Percentiles rank a stretch among this genome's conserved stretches.
These are phyloP conservation scores for Boletus albobrunnescens DNA, from an alignment of 1,284 basidiomycete genomes.

Conservation along the genomic window DNA sequence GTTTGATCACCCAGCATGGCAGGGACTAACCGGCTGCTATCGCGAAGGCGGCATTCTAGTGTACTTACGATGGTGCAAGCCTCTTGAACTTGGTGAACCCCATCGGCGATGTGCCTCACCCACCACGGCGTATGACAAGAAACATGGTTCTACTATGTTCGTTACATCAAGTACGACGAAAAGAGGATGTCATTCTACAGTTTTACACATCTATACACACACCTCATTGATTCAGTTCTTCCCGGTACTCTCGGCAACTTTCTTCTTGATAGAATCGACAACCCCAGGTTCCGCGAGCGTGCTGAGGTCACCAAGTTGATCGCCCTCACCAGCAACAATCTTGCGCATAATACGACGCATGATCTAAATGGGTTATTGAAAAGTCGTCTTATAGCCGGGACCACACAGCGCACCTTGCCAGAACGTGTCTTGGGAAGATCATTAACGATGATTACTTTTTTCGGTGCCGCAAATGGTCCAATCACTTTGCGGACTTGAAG, in stretches of 20 bases:
- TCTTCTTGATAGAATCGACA: conserved; percentile 77
- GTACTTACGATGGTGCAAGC: no score
- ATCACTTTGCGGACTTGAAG: conserved; percentile 96
- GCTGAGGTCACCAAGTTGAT: conserved; percentile 90
- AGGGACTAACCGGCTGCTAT: no score
- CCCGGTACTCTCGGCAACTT: conserved; percentile 47
- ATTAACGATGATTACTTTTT: conserved; percentile 81
- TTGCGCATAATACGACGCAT: conserved; percentile 95
- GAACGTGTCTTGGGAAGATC: conserved; percentile 96
- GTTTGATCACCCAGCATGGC: no score
- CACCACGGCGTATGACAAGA: background rate
- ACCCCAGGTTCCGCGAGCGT: conserved; percentile 85
- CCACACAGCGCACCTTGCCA: conserved; percentile 68
- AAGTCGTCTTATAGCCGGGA: background rate
- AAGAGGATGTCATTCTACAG: background rate
- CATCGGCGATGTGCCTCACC: no score
- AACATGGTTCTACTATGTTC: background rate
- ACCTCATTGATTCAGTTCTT: conserved; percentile 18
- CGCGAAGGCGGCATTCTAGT: no score
- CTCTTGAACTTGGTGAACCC: no score
- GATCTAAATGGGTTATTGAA: conserved; percentile 47
- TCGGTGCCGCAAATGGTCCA: conserved; percentile 92
- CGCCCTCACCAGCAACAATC: conserved; percentile 89
- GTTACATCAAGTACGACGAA: background rate
- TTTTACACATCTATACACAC: background rate